Evolutionary conservation across 495 filamentous ascomycete genomes (phyloP).

Genomic region (Lophiotrema nucula): DNA sequence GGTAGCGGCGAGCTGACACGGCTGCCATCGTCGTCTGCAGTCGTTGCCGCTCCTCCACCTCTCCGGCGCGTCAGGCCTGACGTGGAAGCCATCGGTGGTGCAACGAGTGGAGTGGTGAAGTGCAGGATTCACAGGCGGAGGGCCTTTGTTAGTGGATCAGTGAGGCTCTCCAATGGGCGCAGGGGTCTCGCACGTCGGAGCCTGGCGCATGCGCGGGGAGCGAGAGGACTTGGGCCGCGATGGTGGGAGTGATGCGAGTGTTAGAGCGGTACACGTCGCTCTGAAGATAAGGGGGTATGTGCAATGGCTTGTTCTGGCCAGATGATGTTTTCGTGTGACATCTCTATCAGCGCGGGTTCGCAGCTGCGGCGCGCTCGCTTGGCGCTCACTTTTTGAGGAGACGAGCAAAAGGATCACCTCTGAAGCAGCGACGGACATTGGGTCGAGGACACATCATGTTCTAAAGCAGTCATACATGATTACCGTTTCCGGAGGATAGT

Average conservation of each 20-base stretch:
- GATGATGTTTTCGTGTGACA: slow-evolving; percentile 10
- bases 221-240: not conserved
- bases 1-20: slow-evolving; percentile 69
- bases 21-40: slow-evolving; percentile 56
- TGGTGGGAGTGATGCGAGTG: not conserved
- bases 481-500: slow-evolving; percentile 21
- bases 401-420: slow-evolving; percentile 7
- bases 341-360: slow-evolving; percentile 1
- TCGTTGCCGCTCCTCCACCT: slow-evolving; percentile 62
- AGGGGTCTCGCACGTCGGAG: slow-evolving; percentile 1
- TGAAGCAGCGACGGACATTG: not conserved
- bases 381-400: slow-evolving; percentile 3
- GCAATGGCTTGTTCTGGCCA: slow-evolving; percentile 1
- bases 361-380: slow-evolving; percentile 9
- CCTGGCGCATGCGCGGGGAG: slow-evolving; percentile 26
- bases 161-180: slow-evolving; percentile 27
- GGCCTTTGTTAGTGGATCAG: slow-evolving; percentile 21
- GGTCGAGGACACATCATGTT: not conserved
- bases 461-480: slow-evolving; percentile 16
- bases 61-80: slow-evolving; percentile 72
- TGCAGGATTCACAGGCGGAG: too few relatives aligned
- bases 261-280: not conserved
- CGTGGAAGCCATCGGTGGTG: slow-evolving; percentile 32
- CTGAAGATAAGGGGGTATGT: not conserved
- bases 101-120: slow-evolving; percentile 14